Evolutionary conservation across 2,329 filamentous ascomycete species (phyloP).

Genomic region (Phyllosticta citriasiana): DNA sequence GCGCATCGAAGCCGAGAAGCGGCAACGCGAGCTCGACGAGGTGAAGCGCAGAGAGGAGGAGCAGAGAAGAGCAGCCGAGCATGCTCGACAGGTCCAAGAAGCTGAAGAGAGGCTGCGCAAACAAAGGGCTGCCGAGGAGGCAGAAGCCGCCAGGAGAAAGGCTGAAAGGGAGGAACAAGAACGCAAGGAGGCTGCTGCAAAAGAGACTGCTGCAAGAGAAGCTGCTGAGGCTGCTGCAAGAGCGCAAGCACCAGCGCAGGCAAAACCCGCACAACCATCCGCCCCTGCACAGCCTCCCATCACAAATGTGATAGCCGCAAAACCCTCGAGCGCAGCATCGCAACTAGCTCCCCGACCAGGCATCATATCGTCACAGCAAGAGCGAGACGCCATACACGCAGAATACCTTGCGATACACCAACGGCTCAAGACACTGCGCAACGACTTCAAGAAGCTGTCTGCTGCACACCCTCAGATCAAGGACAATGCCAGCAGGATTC

Average conservation of each 20-base stretch:
- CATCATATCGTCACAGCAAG: neutral
- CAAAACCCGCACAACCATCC: slow-evolving; percentile 11
- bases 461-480: slow-evolving; percentile 19
- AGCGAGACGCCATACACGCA: slow-evolving; percentile 21
- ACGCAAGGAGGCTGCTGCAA: slow-evolving; percentile 14
- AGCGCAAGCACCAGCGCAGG: slow-evolving; percentile 19
- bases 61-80: slow-evolving; percentile 17
- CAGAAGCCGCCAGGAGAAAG: slow-evolving; percentile 10
- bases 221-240: slow-evolving; percentile 13
- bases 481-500: slow-evolving; percentile 20
- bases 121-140: slow-evolving; percentile 20
- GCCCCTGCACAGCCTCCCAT: neutral
- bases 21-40: slow-evolving; percentile 24
- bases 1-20: slow-evolving; percentile 29
- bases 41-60: slow-evolving; percentile 23
- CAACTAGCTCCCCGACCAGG: neutral
- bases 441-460: slow-evolving; percentile 19
- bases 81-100: slow-evolving; percentile 19
- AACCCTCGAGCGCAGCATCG: slow-evolving; percentile 3
- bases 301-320: neutral
- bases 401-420: slow-evolving; percentile 27
- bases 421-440: slow-evolving; percentile 27
- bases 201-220: slow-evolving; percentile 14
- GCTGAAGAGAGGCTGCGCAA: slow-evolving; percentile 22
- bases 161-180: slow-evolving; percentile 16